Percentiles rank a stretch among this genome's conserved stretches.
Evolutionary conservation across 441 rosid genomes (phyloP).

Genomic region (Gossypium aridum): DNA sequence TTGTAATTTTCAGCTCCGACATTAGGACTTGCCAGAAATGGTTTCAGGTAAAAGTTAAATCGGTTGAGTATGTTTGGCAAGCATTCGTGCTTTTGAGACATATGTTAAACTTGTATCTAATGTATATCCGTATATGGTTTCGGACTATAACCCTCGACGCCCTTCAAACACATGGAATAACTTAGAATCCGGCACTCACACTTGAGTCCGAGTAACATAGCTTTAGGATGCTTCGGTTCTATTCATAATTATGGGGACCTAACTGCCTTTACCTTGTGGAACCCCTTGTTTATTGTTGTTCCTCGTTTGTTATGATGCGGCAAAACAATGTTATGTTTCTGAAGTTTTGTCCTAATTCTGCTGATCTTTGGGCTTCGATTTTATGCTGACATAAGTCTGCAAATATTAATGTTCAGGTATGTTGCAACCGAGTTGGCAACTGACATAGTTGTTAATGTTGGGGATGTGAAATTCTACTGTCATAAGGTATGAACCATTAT

Average conservation of each 20-base stretch:
- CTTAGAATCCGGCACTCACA: background rate
- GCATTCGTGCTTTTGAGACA: background rate
- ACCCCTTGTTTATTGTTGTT: too few relatives aligned
- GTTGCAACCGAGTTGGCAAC: constrained; percentile 63
- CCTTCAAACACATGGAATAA: background rate
- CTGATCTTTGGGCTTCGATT: background rate
- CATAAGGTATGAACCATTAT: constrained; percentile 43
- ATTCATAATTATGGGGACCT: too few relatives aligned
- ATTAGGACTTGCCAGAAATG: background rate
- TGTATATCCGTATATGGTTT: background rate
- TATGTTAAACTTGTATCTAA: background rate
- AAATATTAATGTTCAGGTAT: constrained; percentile 32
- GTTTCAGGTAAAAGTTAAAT: background rate
- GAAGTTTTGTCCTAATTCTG: background rate
- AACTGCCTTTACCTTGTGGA: too few relatives aligned
- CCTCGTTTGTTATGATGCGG: too few relatives aligned
- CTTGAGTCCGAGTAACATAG: background rate
- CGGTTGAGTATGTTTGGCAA: background rate
- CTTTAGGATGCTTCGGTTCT: background rate
- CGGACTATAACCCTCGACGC: background rate
- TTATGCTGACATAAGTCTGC: constrained; percentile 6
- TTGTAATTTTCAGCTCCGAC: background rate
- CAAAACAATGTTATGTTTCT: background rate
- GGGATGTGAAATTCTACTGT: constrained; percentile 51
- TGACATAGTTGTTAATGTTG: constrained; percentile 43